Evolutionary conservation across 106 monocot species (phyloP).

Genomic region (Allium cepa): DNA sequence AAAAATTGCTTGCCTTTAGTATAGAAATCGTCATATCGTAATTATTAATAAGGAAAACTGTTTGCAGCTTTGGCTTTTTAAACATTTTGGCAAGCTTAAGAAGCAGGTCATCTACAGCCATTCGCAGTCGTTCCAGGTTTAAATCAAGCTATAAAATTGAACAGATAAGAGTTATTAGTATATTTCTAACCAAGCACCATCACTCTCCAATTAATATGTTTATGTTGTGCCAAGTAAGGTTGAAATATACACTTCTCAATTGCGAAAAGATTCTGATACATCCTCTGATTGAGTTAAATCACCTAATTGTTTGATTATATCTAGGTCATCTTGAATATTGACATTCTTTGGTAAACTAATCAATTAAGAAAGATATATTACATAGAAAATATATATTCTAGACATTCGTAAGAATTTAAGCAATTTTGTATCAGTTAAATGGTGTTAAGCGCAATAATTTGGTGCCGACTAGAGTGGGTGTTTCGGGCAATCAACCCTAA

Average conservation of each 20-base stretch:
- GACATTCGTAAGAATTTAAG: not conserved
- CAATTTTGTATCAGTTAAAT: no score
- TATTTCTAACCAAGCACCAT: no score
- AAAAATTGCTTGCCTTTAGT: conserved; percentile 50
- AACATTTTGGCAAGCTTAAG: conserved; percentile 76
- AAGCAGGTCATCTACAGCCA: conserved; percentile 94
- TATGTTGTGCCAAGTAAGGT: no score
- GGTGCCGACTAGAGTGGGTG: no score
- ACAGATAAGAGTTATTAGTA: no score
- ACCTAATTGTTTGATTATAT: not conserved
- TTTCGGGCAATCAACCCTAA: no score
- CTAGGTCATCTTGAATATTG: not conserved
- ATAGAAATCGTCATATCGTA: conserved; percentile 96
- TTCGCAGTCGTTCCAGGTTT: conserved; percentile 82
- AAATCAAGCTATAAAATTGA: conserved; percentile 72
- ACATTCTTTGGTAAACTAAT: no score
- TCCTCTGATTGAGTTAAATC: not conserved
- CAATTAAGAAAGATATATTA: no score
- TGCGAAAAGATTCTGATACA: no score
- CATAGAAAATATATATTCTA: not conserved
- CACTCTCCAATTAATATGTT: no score
- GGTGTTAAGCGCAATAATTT: no score
- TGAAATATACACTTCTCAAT: no score
- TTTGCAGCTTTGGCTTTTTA: conserved; percentile 78
- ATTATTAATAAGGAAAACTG: conserved; percentile 94